These are phyloP conservation scores for Catunica adiposa DNA, from an alignment of 2,329 filamentous ascomycete genomes.

Conservation along the genomic window DNA sequence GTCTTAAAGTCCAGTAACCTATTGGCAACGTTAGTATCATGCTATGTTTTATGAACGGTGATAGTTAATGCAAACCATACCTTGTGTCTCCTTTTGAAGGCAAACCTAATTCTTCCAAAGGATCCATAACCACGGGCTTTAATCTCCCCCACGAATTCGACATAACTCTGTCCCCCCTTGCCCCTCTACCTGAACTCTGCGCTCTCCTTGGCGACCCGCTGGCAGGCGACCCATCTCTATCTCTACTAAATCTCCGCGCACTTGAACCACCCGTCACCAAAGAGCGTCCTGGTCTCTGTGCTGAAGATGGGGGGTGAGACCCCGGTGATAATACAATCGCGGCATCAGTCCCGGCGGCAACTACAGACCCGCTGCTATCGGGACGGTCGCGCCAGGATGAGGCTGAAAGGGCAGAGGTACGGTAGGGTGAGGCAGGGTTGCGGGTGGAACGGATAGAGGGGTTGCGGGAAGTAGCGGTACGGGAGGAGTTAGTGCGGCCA, in stretches of 20 bases:
- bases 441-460: neutral
- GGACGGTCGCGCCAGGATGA: constrained; percentile 1
- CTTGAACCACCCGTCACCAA: neutral
- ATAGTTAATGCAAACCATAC: constrained; percentile 28
- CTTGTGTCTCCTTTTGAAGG: constrained; percentile 82
- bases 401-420: neutral
- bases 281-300: neutral
- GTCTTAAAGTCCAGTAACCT: constrained; percentile 58
- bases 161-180: constrained; percentile 15
- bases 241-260: neutral
- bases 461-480: neutral
- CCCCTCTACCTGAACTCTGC: constrained; percentile 16
- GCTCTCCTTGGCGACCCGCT: neutral
- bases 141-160: constrained; percentile 52
- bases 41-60: neutral
- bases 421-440: neutral
- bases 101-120: constrained; percentile 65
- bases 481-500: neutral
- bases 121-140: constrained; percentile 58
- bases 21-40: neutral
- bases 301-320: too few relatives aligned
- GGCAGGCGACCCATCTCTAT: constrained; percentile 9
- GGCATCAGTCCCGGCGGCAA: neutral
- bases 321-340: neutral
- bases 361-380: neutral